Conservation (phyloP, 768 basidiomycete species). For the Leucosporidium creatinivorum region DNA sequence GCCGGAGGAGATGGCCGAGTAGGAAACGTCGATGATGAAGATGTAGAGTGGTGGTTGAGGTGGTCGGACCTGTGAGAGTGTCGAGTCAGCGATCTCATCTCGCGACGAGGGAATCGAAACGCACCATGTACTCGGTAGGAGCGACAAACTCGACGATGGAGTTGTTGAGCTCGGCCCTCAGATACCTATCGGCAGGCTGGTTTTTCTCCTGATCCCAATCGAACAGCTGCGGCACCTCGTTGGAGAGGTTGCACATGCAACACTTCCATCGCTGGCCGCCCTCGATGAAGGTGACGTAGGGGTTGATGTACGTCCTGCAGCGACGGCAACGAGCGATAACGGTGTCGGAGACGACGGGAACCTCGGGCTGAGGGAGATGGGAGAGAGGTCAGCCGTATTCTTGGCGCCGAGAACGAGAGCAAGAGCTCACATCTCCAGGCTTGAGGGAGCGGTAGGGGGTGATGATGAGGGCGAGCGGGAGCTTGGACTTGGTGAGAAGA, state of each 20-base stretch:
- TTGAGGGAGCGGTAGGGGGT: conserved; percentile 83
- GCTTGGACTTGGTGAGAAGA: conserved; percentile 64
- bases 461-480: conserved; percentile 80
- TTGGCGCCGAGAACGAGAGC: background rate
- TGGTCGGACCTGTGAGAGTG: conserved; percentile 54
- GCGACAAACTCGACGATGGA: conserved; percentile 95
- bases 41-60: conserved; percentile 96
- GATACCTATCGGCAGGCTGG: conserved; percentile 92
- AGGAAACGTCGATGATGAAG: conserved; percentile 94
- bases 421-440: conserved; percentile 49
- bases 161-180: conserved; percentile 84
- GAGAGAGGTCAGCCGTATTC: background rate
- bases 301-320: conserved; percentile 95
- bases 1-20: conserved; percentile 82
- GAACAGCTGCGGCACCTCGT: conserved; percentile 95
- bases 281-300: conserved; percentile 95
- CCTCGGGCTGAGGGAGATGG: conserved; percentile 52
- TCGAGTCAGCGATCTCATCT: background rate
- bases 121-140: conserved; percentile 97
- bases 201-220: conserved; percentile 95
- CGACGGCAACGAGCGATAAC: conserved; percentile 93
- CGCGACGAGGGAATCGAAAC: background rate
- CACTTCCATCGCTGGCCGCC: conserved; percentile 99
- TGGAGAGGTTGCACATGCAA: conserved; percentile 96
- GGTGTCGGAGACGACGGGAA: conserved; percentile 85